phyloP scores from a whole-genome alignment of 2,329 filamentous ascomycete genomes.

The Fusarium nodosum region DNA sequence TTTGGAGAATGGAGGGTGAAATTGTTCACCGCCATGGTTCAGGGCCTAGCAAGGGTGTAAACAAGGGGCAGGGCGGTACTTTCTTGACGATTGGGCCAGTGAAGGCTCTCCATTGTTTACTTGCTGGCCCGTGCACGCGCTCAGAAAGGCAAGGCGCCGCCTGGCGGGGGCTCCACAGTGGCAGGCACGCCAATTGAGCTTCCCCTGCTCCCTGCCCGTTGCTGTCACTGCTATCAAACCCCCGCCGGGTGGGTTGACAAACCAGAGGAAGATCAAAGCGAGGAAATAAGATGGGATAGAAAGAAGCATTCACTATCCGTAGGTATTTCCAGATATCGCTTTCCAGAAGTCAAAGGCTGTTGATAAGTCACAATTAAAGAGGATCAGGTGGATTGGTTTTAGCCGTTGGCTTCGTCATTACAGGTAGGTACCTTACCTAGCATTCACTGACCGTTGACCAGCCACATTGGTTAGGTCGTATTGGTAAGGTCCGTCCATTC shows the following conservation, averaged over 20 bases:
- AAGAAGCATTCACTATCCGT: neutral
- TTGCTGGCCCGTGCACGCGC: conserved; percentile 48
- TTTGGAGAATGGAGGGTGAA: conserved; percentile 49
- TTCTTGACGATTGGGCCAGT: conserved; percentile 40
- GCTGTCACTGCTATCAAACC: conserved; percentile 18
- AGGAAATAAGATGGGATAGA: conserved; percentile 24
- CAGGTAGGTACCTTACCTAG: neutral
- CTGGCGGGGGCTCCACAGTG: conserved; percentile 37
- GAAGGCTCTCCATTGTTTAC: conserved; percentile 55
- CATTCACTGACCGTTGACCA: conserved; percentile 27
- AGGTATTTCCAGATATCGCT: neutral
- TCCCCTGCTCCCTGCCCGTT: conserved; percentile 35
- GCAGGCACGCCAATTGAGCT: conserved; percentile 35
- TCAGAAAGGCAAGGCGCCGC: conserved; percentile 50
- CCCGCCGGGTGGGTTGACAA: neutral
- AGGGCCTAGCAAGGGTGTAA: conserved; percentile 44
- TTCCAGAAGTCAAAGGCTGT: neutral
- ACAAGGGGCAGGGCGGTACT: conserved; percentile 48
- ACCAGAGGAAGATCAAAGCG: conserved; percentile 9
- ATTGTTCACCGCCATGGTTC: conserved; percentile 56
- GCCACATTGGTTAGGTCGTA: conserved; percentile 35
- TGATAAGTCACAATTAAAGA: neutral
- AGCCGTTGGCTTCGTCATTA: neutral
- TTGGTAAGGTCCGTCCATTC: neutral
- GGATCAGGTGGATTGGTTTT: neutral